phyloP scores from a whole-genome alignment of 2,329 filamentous ascomycete species.

The Geosmithia flava region DNA sequence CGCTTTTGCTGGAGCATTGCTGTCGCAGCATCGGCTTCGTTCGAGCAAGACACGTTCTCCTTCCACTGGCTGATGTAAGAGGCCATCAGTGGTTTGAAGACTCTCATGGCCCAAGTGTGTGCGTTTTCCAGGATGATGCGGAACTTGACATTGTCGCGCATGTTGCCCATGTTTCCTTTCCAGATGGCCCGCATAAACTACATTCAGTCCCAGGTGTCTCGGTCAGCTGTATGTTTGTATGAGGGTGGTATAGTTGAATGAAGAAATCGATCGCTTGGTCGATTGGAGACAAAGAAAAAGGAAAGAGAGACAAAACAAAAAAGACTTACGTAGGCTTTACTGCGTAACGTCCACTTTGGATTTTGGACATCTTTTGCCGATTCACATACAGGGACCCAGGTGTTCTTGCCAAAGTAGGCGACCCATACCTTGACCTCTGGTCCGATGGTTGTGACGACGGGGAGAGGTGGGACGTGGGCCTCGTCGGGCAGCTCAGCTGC shows the following conservation, averaged over 20 bases:
- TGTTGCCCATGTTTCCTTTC: conserved; percentile 6
- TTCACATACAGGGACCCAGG: conserved; percentile 1
- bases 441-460: conserved; percentile 7
- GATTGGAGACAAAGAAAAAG: no score
- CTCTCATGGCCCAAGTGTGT: conserved; percentile 9
- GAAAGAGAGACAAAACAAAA: no score
- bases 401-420: conserved; percentile 5
- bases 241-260: not conserved
- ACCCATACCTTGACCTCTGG: conserved; percentile 7
- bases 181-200: conserved; percentile 9
- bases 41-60: not conserved
- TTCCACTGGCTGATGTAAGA: conserved; percentile 8
- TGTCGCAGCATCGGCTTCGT: not conserved
- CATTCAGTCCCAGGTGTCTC: not conserved
- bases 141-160: conserved; percentile 5
- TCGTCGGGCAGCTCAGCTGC: conserved; percentile 1
- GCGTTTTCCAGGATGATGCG: conserved; percentile 9
- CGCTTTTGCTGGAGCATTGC: not conserved
- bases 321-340: not conserved
- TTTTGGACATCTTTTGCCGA: not conserved
- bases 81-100: conserved; percentile 7
- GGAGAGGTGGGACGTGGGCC: conserved; percentile 7
- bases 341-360: not conserved
- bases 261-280: no score
- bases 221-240: not conserved